Percentiles rank a stretch among this genome's conserved stretches.
phyloP scores from a whole-genome alignment of 352 stramenopile genomes.

The Phytophthora parvispora region DNA sequence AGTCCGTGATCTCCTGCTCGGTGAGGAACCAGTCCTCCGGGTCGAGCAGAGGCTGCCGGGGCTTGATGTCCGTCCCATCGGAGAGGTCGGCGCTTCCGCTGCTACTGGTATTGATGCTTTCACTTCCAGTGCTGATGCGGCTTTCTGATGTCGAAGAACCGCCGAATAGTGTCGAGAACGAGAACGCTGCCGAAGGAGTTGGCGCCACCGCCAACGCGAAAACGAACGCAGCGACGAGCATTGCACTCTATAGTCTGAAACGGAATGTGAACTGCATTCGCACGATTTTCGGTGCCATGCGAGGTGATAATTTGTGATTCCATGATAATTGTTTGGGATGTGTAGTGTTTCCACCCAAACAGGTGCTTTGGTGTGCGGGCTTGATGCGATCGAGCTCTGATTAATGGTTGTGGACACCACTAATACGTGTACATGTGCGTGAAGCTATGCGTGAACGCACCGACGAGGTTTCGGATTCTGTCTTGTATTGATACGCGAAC shows the following conservation, averaged over 20 bases:
- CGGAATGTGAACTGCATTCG: background rate
- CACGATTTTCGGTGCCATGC: background rate
- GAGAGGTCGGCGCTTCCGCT: constrained; percentile 12
- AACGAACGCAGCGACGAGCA: constrained; percentile 6
- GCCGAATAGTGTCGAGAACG: constrained; percentile 10
- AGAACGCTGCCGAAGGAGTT: constrained; percentile 5
- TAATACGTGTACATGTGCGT: too few species aligned
- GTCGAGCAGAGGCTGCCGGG: constrained; percentile 49
- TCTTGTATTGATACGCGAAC: too few species aligned
- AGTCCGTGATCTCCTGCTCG: constrained; percentile 50
- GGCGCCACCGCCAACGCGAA: constrained; percentile 2
- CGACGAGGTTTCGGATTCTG: too few species aligned
- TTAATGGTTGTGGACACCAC: too few species aligned
- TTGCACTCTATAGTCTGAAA: background rate
- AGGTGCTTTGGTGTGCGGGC: constrained; percentile 2
- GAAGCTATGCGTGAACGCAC: too few species aligned
- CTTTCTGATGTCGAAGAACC: background rate
- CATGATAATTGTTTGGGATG: constrained; percentile 16
- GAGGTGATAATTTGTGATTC: background rate
- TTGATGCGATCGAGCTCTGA: background rate
- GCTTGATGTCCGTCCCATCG: constrained; percentile 21
- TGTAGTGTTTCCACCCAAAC: constrained; percentile 10
- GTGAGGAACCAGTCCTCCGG: constrained; percentile 65
- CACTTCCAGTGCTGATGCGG: background rate
- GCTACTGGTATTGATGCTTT: background rate